These are phyloP conservation scores for Setaria viridis DNA, from an alignment of 202 grass and related monocot species.

Conservation along the genomic window DNA sequence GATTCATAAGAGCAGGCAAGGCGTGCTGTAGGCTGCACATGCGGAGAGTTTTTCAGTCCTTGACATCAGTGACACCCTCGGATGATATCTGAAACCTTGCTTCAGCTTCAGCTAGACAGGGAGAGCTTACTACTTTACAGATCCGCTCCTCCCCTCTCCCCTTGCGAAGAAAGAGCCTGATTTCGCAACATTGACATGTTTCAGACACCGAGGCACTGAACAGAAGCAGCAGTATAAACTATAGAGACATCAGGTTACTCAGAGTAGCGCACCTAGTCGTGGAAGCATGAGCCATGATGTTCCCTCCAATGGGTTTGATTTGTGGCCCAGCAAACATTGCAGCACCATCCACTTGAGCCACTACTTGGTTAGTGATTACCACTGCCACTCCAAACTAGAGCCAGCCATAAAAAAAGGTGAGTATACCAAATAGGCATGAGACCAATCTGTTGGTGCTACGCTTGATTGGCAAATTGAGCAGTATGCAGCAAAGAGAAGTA, in stretches of 20 bases:
- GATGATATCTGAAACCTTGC: slow-evolving; percentile 83
- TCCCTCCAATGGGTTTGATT: slow-evolving; percentile 88
- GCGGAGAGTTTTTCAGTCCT: slow-evolving; percentile 63
- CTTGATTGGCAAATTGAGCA: not conserved
- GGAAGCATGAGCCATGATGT: slow-evolving; percentile 98
- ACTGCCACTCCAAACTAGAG: slow-evolving; percentile 96
- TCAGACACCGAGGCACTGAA: not conserved
- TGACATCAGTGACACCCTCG: slow-evolving; percentile 81
- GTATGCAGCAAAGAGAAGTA: not conserved
- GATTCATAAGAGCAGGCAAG: not conserved
- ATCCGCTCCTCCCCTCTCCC: slow-evolving; percentile 85
- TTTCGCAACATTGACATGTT: slow-evolving; percentile 4
- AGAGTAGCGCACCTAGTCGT: slow-evolving; percentile 47
- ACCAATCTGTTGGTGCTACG: not conserved
- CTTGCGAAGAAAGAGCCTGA: slow-evolving; percentile 89
- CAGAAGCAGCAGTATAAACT: not conserved
- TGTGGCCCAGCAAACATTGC: slow-evolving; percentile 96
- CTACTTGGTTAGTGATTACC: slow-evolving; percentile 97
- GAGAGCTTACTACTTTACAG: slow-evolving; percentile 96
- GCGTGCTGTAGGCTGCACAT: not conserved
- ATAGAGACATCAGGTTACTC: slow-evolving; percentile 9
- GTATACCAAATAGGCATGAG: slow-evolving; percentile 16
- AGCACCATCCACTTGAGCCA: slow-evolving; percentile 95
- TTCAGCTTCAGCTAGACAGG: slow-evolving; percentile 90
- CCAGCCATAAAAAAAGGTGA: not conserved